phyloP scores from a whole-genome alignment of 306 rosid species.

The Astragalus glycyphyllos region DNA sequence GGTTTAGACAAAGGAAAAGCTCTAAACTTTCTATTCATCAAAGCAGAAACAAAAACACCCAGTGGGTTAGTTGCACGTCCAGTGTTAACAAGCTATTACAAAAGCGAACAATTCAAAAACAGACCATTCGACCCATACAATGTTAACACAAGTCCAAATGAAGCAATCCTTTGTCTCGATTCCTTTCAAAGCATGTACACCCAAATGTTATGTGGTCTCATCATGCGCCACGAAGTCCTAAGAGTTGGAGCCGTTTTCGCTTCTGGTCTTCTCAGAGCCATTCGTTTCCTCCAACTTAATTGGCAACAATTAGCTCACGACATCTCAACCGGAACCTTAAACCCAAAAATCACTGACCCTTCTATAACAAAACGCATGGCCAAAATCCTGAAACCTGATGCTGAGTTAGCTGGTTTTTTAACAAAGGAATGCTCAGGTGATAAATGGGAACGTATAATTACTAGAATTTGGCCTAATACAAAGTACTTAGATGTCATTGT shows the following conservation, averaged over 20 bases:
- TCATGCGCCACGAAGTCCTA: conserved; percentile 73
- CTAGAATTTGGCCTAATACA: conserved; percentile 82
- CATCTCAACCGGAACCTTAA: conserved; percentile 67
- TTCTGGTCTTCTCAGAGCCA: conserved; percentile 87
- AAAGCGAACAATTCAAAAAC: conserved; percentile 71
- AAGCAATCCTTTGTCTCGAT: conserved; percentile 71
- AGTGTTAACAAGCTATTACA: conserved; percentile 80
- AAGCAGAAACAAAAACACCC: conserved; percentile 68
- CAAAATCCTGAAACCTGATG: conserved; percentile 54
- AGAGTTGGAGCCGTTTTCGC: conserved; percentile 85
- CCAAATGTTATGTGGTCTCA: conserved; percentile 86
- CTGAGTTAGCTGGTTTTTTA: conserved; percentile 55
- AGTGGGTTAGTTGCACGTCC: conserved; percentile 84
- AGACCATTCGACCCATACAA: conserved; percentile 73
- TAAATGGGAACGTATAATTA: conserved; percentile 67
- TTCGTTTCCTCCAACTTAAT: conserved; percentile 75
- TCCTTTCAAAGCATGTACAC: conserved; percentile 89
- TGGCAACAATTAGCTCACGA: conserved; percentile 62
- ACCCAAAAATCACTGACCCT: conserved; percentile 66
- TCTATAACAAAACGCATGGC: conserved; percentile 50
- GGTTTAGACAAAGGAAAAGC: conserved; percentile 81
- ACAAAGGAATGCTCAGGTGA: conserved; percentile 49
- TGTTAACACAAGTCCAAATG: conserved; percentile 81
- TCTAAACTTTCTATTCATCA: conserved; percentile 67
- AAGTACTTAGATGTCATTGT: conserved; percentile 83